Percentiles rank a stretch among this genome's conserved stretches.
phyloP scores from a whole-genome alignment of 768 basidiomycete species.

The Clathrus columnatus region DNA sequence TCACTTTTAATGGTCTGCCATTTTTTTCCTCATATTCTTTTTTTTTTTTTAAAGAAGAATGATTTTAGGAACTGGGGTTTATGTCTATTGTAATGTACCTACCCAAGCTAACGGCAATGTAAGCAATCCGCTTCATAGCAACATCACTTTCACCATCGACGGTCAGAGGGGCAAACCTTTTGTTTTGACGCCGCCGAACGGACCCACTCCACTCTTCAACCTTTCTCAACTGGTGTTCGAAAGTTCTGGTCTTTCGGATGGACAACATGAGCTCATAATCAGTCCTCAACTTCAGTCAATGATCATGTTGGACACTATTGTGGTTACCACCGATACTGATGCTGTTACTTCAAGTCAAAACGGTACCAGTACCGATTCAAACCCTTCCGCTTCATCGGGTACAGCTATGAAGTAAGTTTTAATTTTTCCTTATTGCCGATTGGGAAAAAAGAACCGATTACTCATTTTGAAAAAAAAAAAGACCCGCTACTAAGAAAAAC shows the following conservation, averaged over 20 bases:
- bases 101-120: conserved; percentile 17
- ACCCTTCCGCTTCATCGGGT: conserved; percentile 17
- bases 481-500: conserved; percentile 15
- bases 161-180: conserved; percentile 22
- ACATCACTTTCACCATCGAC: conserved; percentile 39
- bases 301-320: conserved; percentile 41
- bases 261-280: conserved; percentile 34
- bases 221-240: conserved; percentile 32
- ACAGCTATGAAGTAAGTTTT: conserved; percentile 21
- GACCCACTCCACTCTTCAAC: conserved; percentile 22
- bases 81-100: conserved; percentile 35
- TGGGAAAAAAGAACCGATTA: not conserved
- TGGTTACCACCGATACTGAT: conserved; percentile 26
- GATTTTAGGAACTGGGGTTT: conserved; percentile 38
- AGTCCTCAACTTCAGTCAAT: conserved; percentile 36
- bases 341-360: conserved; percentile 9
- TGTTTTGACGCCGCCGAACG: conserved; percentile 17
- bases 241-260: conserved; percentile 26
- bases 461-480: not conserved
- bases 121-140: conserved; percentile 29
- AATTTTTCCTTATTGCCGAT: conserved; percentile 25
- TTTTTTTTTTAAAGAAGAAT: not conserved
- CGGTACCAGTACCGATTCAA: conserved; percentile 10
- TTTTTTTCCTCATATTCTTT: not conserved
- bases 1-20: conserved; percentile 28